Base-by-base conservation (phyloP, 2,329 filamentous ascomycete species). In the Cladosporium sp. region DNA sequence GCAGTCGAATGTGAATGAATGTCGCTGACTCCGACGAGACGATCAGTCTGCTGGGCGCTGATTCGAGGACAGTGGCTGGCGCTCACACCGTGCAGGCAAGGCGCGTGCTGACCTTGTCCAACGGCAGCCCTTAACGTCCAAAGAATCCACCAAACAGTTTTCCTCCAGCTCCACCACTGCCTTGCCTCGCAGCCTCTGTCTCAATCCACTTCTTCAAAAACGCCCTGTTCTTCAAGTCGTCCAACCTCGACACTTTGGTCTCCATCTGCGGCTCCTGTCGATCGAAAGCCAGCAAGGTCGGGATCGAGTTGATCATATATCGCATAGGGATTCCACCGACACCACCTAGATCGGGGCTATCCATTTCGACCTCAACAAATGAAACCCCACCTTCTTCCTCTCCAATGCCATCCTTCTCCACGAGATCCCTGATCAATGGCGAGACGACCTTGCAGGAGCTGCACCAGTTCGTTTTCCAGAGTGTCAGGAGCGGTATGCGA, bases 381-480 rank as follows among this genome's bases (percentile, higher is more conserved):
- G 70, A 71, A 6, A 79, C 61, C 0, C 74, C 72, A 3, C 75
- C 75, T 54, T 72, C 64, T 1, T 57, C 55, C 55, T 77, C 72
- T 1, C 75, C 76, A 0, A 74, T 60, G 1, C 70, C 66, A 41
- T 75, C 72, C 31, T 70, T 64, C 48, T 72, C 67, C 28, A 78
- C 68, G 33, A 78, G 59, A 2, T 63, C 56, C n/a, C 62, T 63
- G 9, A 78, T 48, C 4, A 77, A 55, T 1, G 74, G 74, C 9
- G 69, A 68, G 4, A 77, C 65, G 9, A 64, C 60, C 19, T 70
- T 68, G 61, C 74, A 77, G 4, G 70, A 71, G 1, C 66, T 61
- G 55, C 72, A 75, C 72, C 74, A 78, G 3, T 70, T 70, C 2
- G 76, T 73, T 38, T 69, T 75, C 75, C 75, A 79, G 9, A 78